phyloP scores from a whole-genome alignment of 768 basidiomycete species.

The Boletus pseudopeckii region DNA sequence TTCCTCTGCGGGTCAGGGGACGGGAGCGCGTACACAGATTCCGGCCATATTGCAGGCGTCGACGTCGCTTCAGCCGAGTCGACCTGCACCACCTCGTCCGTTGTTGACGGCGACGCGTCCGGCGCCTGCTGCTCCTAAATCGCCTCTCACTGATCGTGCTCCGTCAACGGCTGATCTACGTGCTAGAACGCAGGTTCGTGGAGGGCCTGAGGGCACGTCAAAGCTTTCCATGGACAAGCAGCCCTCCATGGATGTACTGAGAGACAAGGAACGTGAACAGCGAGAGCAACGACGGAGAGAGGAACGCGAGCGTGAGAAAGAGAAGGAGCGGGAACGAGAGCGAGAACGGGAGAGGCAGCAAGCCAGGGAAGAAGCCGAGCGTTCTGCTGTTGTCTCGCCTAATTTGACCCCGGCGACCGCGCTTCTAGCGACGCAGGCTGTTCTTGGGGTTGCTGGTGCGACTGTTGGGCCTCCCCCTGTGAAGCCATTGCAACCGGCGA shows the following conservation, averaged over 20 bases:
- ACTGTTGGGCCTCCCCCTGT: constrained; percentile 57
- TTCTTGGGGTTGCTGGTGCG: constrained; percentile 46
- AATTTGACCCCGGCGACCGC: constrained; percentile 43
- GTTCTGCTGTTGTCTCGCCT: constrained; percentile 41
- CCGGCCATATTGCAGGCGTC: constrained; percentile 25
- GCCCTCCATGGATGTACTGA: constrained; percentile 40
- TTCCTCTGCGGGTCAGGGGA: constrained; percentile 31
- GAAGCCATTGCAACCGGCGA: constrained; percentile 71
- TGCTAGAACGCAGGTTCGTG: constrained; percentile 58
- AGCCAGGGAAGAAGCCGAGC: constrained; percentile 35
- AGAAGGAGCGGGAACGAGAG: constrained; percentile 35
- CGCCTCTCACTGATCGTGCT: constrained; percentile 44
- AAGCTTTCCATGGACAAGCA: constrained; percentile 32
- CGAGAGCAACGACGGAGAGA: constrained; percentile 40
- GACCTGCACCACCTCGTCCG: constrained; percentile 71
- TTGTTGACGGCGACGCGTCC: constrained; percentile 52
- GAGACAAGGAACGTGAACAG: constrained; percentile 37
- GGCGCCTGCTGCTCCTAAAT: constrained; percentile 48
- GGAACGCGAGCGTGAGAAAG: constrained; percentile 32
- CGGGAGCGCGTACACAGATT: constrained; percentile 26
- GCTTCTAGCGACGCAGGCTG: constrained; percentile 44
- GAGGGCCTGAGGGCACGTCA: constrained; percentile 37
- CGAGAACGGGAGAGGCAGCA: constrained; percentile 23
- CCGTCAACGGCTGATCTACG: constrained; percentile 66
- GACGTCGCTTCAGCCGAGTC: constrained; percentile 48